Percentiles rank a stretch among this genome's conserved stretches.
Conservation (phyloP, 352 stramenopile genomes). For the Elongisporangium prolatum region DNA sequence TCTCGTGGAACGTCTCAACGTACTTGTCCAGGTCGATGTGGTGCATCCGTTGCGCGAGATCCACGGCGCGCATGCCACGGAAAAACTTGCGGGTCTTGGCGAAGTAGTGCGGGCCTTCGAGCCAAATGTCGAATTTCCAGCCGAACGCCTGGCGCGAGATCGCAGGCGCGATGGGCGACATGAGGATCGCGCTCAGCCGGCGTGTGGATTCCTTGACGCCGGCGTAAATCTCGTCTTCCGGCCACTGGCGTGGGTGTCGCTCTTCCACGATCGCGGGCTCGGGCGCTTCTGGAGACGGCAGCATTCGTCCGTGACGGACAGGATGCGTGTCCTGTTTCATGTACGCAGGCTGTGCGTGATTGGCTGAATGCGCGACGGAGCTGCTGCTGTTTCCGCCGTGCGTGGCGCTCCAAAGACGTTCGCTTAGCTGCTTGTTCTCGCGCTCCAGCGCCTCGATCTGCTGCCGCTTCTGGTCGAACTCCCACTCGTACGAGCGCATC, state of each 20-base stretch:
- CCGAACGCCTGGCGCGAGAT: conserved; percentile 49
- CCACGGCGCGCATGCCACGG: conserved; percentile 35
- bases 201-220: conserved; percentile 34
- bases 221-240: conserved; percentile 20
- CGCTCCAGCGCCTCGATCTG: conserved; percentile 33
- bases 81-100: conserved; percentile 63
- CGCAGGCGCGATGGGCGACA: conserved; percentile 23
- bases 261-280: conserved; percentile 11
- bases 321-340: not conserved
- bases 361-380: not conserved
- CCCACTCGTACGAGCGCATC: conserved; percentile 51
- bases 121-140: conserved; percentile 66
- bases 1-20: conserved; percentile 60
- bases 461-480: conserved; percentile 34
- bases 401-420: conserved; percentile 7
- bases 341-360: conserved; percentile 1
- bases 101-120: conserved; percentile 43
- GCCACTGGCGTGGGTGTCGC: conserved; percentile 16
- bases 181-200: conserved; percentile 36
- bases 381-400: not conserved
- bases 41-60: conserved; percentile 54
- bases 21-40: conserved; percentile 43
- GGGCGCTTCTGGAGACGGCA: not conserved
- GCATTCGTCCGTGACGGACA: not conserved
- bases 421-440: conserved; percentile 35